These are phyloP conservation scores for Stipa capillata DNA, from an alignment of 176 grass and related monocot genomes.

Conservation along the genomic window DNA sequence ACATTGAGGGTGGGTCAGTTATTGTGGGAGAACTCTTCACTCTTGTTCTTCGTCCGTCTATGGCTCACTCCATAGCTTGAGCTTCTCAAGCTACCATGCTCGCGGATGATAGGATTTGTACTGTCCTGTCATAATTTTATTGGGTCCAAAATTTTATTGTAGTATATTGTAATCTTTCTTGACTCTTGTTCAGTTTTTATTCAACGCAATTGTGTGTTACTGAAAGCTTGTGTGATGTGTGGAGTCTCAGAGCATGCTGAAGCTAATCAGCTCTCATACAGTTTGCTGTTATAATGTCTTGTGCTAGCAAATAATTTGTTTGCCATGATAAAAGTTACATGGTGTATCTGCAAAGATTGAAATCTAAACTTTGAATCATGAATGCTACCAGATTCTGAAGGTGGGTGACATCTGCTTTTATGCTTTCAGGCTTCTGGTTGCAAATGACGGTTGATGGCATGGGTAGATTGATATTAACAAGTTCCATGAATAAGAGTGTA, in stretches of 20 bases:
- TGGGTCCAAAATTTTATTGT: conserved; percentile 32
- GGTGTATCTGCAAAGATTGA: background rate
- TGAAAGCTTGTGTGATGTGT: conserved; percentile 15
- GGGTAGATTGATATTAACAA: background rate
- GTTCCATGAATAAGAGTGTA: background rate
- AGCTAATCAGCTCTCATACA: background rate
- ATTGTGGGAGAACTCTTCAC: conserved; percentile 21
- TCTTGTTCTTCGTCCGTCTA: too few species aligned
- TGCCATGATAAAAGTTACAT: background rate
- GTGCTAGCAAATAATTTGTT: background rate
- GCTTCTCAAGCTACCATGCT: conserved; percentile 15
- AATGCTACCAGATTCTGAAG: background rate
- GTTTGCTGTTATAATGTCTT: background rate
- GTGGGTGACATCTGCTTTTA: background rate
- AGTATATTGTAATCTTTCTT: conserved; percentile 23
- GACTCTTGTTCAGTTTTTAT: conserved; percentile 9
- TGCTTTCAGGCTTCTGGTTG: background rate
- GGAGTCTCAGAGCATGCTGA: background rate
- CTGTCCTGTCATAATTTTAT: conserved; percentile 21
- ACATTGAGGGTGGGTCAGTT: background rate
- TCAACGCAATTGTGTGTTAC: conserved; percentile 11
- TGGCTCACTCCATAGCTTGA: conserved; percentile 1
- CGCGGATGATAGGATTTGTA: conserved; percentile 15
- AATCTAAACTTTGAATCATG: background rate
- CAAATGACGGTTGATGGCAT: background rate